Conservation (phyloP, 371 early-diverging fungal species). For the Coemansia sp. region DNA sequence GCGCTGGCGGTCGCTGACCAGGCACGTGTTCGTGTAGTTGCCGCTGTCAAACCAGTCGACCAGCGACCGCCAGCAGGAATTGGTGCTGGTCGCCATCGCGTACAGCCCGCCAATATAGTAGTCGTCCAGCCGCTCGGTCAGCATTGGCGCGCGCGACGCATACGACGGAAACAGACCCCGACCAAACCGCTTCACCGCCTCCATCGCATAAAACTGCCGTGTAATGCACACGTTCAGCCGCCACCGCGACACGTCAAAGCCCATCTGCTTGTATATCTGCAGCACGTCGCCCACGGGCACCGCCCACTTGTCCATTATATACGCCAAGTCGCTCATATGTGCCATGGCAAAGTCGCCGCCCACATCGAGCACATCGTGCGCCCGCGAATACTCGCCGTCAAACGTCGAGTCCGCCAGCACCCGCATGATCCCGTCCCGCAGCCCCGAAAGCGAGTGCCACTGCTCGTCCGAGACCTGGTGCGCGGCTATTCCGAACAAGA, state of each 20-base stretch:
- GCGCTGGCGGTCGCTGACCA: constrained; percentile 20
- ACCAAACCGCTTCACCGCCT: constrained; percentile 59
- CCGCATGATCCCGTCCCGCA: constrained; percentile 69
- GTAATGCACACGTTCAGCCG: constrained; percentile 62
- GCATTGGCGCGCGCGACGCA: constrained; percentile 67
- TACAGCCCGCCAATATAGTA: constrained; percentile 71
- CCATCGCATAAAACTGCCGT: constrained; percentile 64
- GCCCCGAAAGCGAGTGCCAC: constrained; percentile 77
- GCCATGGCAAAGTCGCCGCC: constrained; percentile 80
- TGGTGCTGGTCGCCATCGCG: constrained; percentile 46
- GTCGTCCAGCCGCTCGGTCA: constrained; percentile 66
- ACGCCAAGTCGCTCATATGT: constrained; percentile 49
- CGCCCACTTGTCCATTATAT: constrained; percentile 60
- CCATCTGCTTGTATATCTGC: constrained; percentile 64
- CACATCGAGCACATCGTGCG: constrained; percentile 74
- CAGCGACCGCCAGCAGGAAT: constrained; percentile 41
- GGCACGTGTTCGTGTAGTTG: constrained; percentile 29
- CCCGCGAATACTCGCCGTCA: constrained; percentile 57
- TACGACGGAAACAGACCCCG: constrained; percentile 58
- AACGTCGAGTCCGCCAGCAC: constrained; percentile 67
- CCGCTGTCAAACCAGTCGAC: constrained; percentile 44
- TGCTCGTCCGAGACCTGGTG: constrained; percentile 81
- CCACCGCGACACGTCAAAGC: constrained; percentile 45
- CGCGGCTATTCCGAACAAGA: constrained; percentile 77
- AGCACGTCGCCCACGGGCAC: constrained; percentile 76